Evolutionary conservation across 192 early-diverging fungal species (phyloP).

Genomic region (Allomyces arbusculus): DNA sequence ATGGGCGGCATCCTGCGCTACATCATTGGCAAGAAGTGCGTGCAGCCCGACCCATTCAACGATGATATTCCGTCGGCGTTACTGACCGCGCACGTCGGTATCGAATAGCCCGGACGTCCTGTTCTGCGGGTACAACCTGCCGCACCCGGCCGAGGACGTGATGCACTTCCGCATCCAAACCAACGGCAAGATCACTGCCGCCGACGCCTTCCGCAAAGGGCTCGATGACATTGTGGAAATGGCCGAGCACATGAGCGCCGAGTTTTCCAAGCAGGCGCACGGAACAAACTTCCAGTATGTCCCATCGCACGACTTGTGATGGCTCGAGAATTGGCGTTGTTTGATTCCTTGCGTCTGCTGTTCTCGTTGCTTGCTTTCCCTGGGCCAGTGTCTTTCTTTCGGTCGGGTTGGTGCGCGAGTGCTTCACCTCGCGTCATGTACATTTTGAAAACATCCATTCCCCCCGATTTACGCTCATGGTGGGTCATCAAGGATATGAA

Average conservation of each 20-base stretch:
- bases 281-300: too few relatives aligned
- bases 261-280: not conserved
- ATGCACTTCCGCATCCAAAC: slow-evolving; percentile 89
- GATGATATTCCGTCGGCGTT: too few relatives aligned
- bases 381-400: too few relatives aligned
- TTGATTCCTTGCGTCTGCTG: too few relatives aligned
- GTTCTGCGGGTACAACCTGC: slow-evolving; percentile 91
- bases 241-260: not conserved
- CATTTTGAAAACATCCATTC: too few relatives aligned
- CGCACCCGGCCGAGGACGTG: slow-evolving; percentile 87
- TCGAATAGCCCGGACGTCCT: slow-evolving; percentile 49
- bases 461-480: too few relatives aligned
- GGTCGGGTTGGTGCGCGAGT: too few relatives aligned
- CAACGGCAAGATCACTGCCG: slow-evolving; percentile 21
- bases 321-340: too few relatives aligned
- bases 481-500: too few relatives aligned
- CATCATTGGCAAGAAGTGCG: slow-evolving; percentile 85
- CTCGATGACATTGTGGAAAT: not conserved
- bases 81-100: not conserved
- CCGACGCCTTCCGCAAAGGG: not conserved
- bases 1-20: slow-evolving; percentile 75
- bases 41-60: not conserved
- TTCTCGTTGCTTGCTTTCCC: too few relatives aligned
- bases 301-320: too few relatives aligned
- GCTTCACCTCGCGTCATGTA: too few relatives aligned